These are phyloP conservation scores for Aspergillus clavatus DNA, from an alignment of 2,329 filamentous ascomycete genomes.

Conservation along the genomic window DNA sequence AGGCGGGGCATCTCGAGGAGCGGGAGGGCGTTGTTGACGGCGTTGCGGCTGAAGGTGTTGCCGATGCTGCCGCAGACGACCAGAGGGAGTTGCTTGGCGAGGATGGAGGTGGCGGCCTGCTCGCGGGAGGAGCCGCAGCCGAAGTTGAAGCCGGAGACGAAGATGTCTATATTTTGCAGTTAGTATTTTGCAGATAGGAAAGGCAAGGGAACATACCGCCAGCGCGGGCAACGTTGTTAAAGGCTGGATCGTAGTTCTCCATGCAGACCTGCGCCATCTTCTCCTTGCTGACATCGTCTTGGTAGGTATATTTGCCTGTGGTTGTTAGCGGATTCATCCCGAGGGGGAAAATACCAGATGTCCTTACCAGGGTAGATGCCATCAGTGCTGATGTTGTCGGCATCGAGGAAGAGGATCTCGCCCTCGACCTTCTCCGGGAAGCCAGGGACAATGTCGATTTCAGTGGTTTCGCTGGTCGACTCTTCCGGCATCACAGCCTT, in stretches of 20 bases:
- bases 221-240: conserved; percentile 55
- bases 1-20: conserved; percentile 36
- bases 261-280: conserved; percentile 88
- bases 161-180: conserved; percentile 56
- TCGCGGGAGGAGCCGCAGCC: conserved; percentile 77
- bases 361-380: conserved; percentile 69
- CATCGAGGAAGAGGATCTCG: conserved; percentile 83
- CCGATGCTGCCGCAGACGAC: conserved; percentile 77
- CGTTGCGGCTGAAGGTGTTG: conserved; percentile 71
- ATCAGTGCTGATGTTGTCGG: conserved; percentile 86
- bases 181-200: background rate
- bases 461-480: background rate
- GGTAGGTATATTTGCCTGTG: conserved; percentile 77
- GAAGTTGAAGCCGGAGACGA: conserved; percentile 85
- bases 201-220: conserved; percentile 39
- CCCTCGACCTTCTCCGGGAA: conserved; percentile 80
- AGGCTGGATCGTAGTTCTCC: conserved; percentile 82
- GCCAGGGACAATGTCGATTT: conserved; percentile 49
- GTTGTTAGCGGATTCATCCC: background rate
- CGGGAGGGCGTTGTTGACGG: conserved; percentile 40
- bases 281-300: conserved; percentile 70
- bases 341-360: too few species aligned
- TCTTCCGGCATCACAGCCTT: background rate
- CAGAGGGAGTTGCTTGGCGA: conserved; percentile 74
- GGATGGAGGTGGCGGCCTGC: conserved; percentile 80